Evolutionary conservation across 83 land plant species (phyloP).

Genomic region (Picea abies): DNA sequence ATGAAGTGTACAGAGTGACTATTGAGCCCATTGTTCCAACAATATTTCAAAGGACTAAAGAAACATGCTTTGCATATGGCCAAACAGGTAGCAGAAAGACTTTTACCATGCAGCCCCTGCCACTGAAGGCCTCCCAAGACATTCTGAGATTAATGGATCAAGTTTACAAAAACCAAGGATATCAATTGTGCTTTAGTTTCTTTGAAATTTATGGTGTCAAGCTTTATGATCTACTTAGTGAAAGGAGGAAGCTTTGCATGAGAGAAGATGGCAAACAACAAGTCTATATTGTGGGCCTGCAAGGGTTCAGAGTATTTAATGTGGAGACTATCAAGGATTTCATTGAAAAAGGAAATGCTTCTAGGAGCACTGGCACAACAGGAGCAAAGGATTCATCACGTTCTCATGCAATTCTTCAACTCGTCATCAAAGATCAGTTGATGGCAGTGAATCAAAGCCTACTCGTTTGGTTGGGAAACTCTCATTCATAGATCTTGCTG

Average conservation of each 20-base stretch:
- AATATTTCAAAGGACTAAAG: no score
- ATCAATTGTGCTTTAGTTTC: no score
- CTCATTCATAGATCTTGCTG: conserved; percentile 98
- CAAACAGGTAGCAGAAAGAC: no score
- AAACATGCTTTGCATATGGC: no score
- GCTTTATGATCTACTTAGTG: conserved; percentile 95
- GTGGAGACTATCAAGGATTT: conserved; percentile 82
- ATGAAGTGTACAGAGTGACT: no score
- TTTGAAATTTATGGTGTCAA: conserved; percentile 99
- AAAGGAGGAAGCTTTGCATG: conserved; percentile 86
- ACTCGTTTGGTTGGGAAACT: conserved; percentile 83
- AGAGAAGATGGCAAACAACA: conserved; percentile 97
- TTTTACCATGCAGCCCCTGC: no score
- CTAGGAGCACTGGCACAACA: conserved; percentile 98
- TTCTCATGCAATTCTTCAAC: conserved; percentile 98
- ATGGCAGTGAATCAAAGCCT: conserved; percentile 59
- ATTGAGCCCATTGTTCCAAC: no score
- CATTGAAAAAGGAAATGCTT: conserved; percentile 87
- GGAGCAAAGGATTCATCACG: conserved; percentile 99
- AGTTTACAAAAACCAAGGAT: no score
- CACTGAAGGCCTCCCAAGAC: no score
- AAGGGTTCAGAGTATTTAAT: conserved; percentile 86
- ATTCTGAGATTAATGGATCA: no score
- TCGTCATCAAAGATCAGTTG: conserved; percentile 74
- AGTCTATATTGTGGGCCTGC: conserved; percentile 98